Percentiles rank a stretch among this genome's conserved stretches.
Conservation (phyloP, 495 filamentous ascomycete genomes). For the Amniculicola lignicola region DNA sequence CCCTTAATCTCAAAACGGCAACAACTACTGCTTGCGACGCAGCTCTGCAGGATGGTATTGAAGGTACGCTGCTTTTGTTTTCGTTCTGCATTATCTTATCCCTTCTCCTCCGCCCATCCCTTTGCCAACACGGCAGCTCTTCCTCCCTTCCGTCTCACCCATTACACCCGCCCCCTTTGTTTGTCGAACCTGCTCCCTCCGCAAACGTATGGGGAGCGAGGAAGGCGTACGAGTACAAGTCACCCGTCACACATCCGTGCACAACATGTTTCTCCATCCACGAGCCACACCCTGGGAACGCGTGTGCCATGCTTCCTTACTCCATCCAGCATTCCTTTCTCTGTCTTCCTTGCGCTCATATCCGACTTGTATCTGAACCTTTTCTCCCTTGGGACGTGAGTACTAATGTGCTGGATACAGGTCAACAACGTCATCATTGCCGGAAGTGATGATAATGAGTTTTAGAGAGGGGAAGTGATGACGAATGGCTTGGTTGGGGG, state of each 20-base stretch:
- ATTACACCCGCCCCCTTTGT: background rate
- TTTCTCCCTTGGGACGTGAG: too few species aligned
- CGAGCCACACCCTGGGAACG: too few species aligned
- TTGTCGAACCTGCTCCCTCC: background rate
- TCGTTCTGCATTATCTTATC: constrained; percentile 9
- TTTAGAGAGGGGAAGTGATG: constrained; percentile 51
- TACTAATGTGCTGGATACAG: constrained; percentile 42
- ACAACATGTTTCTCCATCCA: too few species aligned
- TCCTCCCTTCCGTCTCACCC: constrained; percentile 1
- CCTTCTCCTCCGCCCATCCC: background rate
- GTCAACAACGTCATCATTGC: constrained; percentile 93
- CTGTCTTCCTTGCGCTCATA: constrained; percentile 4
- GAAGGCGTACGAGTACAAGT: constrained; percentile 3
- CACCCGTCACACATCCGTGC: constrained; percentile 6
- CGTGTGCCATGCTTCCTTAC: too few species aligned
- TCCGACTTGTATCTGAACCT: constrained; percentile 1
- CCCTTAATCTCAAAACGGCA: constrained; percentile 96
- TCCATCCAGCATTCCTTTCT: background rate
- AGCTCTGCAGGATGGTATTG: constrained; percentile 97
- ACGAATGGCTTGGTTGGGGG: too few species aligned
- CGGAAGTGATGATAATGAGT: constrained; percentile 88
- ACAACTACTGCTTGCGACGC: constrained; percentile 91
- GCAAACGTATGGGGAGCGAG: constrained; percentile 9
- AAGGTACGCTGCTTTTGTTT: constrained; percentile 64
- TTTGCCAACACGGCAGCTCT: background rate